phyloP scores from a whole-genome alignment of 768 basidiomycete species.

The Amyloporia xantha region DNA sequence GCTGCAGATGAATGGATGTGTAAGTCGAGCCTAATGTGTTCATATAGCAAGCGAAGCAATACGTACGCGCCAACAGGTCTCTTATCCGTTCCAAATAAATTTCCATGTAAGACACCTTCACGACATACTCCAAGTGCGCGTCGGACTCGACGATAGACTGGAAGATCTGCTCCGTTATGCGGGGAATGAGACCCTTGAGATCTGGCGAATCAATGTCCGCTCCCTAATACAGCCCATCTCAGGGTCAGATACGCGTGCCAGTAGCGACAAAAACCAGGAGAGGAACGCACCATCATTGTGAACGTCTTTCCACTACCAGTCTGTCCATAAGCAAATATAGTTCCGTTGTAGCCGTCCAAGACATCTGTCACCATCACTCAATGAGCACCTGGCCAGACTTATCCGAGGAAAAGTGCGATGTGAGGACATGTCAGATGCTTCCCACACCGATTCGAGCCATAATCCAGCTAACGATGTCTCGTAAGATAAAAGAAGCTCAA shows the following conservation, averaged over 20 bases:
- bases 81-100: slow-evolving; percentile 96
- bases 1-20: slow-evolving; percentile 38
- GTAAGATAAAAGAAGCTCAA: background rate
- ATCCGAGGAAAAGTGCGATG: too few species aligned
- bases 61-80: slow-evolving; percentile 91
- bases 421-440: too few species aligned
- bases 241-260: background rate
- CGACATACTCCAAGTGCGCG: slow-evolving; percentile 92
- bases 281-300: slow-evolving; percentile 86
- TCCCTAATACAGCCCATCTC: slow-evolving; percentile 59
- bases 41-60: background rate
- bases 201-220: slow-evolving; percentile 95
- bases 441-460: too few species aligned
- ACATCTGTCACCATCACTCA: slow-evolving; percentile 59
- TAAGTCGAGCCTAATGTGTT: background rate
- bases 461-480: too few species aligned
- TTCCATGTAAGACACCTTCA: slow-evolving; percentile 99
- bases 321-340: slow-evolving; percentile 84
- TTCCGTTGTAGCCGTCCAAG: slow-evolving; percentile 97
- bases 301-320: slow-evolving; percentile 90
- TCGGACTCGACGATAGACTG: slow-evolving; percentile 96
- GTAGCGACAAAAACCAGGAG: slow-evolving; percentile 7
- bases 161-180: slow-evolving; percentile 99
- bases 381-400: background rate
- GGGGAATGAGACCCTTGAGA: slow-evolving; percentile 92